Evolutionary conservation across 441 rosid genomes (phyloP).

Genomic region (Euphorbia neoarborescens): DNA sequence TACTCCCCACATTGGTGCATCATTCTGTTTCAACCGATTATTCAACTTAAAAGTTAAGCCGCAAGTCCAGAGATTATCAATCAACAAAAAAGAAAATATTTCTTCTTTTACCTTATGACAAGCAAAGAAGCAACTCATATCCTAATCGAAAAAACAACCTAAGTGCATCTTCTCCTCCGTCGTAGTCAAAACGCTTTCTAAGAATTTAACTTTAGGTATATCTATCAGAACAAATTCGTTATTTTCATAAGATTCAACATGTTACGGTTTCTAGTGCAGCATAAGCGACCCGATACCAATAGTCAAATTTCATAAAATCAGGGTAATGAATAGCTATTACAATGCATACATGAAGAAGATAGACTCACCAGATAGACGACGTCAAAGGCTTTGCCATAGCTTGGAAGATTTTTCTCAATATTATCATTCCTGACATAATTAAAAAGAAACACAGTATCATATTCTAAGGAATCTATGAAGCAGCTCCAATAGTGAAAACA

Average conservation of each 20-base stretch:
- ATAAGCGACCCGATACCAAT: not conserved
- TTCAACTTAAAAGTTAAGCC: constrained; percentile 4
- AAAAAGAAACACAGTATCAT: not conserved
- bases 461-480: not conserved
- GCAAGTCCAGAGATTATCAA: not conserved
- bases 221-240: not conserved
- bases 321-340: not conserved
- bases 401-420: constrained; percentile 44
- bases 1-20: constrained; percentile 67
- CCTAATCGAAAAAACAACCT: not conserved
- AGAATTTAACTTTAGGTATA: not conserved
- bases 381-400: constrained; percentile 63
- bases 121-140: not conserved
- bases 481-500: not conserved
- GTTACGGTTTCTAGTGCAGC: not conserved
- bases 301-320: not conserved
- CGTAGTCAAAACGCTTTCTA: not conserved
- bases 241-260: not conserved
- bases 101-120: too few relatives aligned
- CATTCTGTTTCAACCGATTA: constrained; percentile 39
- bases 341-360: not conserved
- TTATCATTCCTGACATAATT: constrained; percentile 57
- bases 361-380: constrained; percentile 62
- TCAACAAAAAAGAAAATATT: not conserved
- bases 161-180: not conserved